Base-by-base conservation (phyloP, 2,329 filamentous ascomycete species). In the Incumbomyces lentus region DNA sequence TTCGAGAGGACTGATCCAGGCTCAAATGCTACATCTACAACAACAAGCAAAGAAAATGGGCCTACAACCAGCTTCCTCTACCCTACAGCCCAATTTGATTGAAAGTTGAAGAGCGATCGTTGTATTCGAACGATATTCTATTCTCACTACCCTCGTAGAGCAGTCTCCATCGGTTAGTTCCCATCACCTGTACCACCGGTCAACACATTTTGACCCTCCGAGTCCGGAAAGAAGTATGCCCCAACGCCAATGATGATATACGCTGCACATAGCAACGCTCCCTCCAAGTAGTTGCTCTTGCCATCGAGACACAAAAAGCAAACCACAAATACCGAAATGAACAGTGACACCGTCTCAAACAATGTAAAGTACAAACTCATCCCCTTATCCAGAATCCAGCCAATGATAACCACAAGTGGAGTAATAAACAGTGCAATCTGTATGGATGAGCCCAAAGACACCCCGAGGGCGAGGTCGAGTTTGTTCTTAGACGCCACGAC, bases 281-380 rank as follows among this genome's bases (percentile, higher is more conserved):
- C 78, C 59, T 82, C 78, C 6, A 82, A 68, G 75, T 71, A 75
- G 55, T 74, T 67, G 33, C 71, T 75, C 54, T 76, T 75, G 40
- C 75, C 74, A 55, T 79, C 76, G 49, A 74, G 71, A 41, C 81
- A 80, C 10, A 81, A 68, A 55, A 81, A 81, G 58, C 80, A 81
- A 38, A 81, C 69, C 50, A 72, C 54, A 29, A 72, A 61, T 13
- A 71, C 66, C 14, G 67, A 64, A 19, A 81, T 72, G 49, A 82
- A 81, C 1, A 81, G 62, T 0, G 76, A 64, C 4, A 72, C 83
- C 6, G 94, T 81, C 66, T 95, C 86, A 69, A 95, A 95, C 1
- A 81, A 79, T 60, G 93, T 86, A 62, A 95, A 92, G 62, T 82
- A 82, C 4, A 94, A 74, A 18, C 80, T 85, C 86, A 84, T 81